Base-by-base conservation (phyloP, 306 rosid genomes). In the Macrotyloma uniflorum region DNA sequence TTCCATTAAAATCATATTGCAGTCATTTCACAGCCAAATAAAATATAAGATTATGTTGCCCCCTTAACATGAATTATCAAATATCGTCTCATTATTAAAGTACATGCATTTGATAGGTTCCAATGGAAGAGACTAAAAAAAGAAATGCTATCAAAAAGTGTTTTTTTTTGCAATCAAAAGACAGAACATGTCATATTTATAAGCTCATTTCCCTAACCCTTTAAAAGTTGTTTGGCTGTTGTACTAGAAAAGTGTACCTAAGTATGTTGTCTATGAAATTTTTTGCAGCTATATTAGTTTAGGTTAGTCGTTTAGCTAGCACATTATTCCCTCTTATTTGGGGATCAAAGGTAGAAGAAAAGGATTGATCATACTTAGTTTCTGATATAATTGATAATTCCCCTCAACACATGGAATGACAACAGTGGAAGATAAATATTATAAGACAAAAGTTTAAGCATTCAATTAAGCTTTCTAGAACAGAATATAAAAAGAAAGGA, bases 51-150 rank as follows among this genome's bases (percentile, higher is more conserved):
- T 16, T 19, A 9, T 18, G 6, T 35, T 18, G n/a, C n/a, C 49
- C 49, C 47, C 49, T 2, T 36, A 36, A 64, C 36, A 30, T 32
- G 75, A 9, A 70, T 70, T 50, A 32, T 51, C 64, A 51, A 33
- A 11, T 13, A 70, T 32, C 32, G 32, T 10, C 15, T 19, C 33
- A 71, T 71, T 33, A 53, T n/a, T 58, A 18, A 24, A 35, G 18
- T 45, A 45, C 47, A 18, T 62, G 72, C 26, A 75, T 47, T 64
- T 63, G 14, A 22, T 64, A 64, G 53, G 30, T 51, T 23, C 32
- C 66, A 65, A 65, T 50, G 42, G 66, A 65, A 76, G 62, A 23
- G 22, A 36, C 74, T 51, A 13, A 30, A n/a, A 1, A 33, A 76
- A 63, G 45, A 51, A 54, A 76, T 20, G 33, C 0, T 14, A 14